These are phyloP conservation scores for Eustoma russellianum DNA, from an alignment of 257 asterid species.

Conservation along the genomic window DNA sequence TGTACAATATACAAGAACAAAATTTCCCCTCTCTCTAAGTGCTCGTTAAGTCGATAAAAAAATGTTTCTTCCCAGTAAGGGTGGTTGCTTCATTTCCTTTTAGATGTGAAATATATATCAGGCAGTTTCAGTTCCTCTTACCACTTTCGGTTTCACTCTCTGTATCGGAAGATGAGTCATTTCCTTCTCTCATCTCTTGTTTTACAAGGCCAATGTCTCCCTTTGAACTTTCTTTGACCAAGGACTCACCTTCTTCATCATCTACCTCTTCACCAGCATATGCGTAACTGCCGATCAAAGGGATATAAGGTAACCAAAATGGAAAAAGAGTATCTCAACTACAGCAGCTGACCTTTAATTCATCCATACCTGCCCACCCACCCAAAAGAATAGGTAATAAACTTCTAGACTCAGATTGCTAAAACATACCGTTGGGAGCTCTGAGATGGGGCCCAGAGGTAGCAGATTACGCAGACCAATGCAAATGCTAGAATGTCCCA, in stretches of 20 bases:
- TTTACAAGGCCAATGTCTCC: constrained; percentile 68
- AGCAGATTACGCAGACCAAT: constrained; percentile 81
- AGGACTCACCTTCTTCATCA: constrained; percentile 68
- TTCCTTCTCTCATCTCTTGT: constrained; percentile 38
- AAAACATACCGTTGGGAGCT: constrained; percentile 72
- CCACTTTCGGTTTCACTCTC: constrained; percentile 27
- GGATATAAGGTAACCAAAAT: constrained; percentile 3
- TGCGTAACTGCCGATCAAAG: constrained; percentile 51
- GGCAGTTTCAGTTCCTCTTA: constrained; percentile 32
- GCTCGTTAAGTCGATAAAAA: neutral
- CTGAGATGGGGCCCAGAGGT: constrained; percentile 96
- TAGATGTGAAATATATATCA: neutral
- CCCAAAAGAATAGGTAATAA: no score
- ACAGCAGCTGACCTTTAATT: no score
- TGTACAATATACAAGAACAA: no score
- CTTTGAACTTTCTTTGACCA: constrained; percentile 47
- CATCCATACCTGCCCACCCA: no score
- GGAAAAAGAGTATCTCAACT: no score
- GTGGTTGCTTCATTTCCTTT: neutral
- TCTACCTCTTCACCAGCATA: constrained; percentile 67
- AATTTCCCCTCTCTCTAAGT: neutral
- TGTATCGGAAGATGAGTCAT: constrained; percentile 31
- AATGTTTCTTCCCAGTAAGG: no score
- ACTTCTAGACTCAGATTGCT: neutral
- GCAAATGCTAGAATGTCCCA: constrained; percentile 89